phyloP scores from a whole-genome alignment of 768 basidiomycete genomes.

The Suillus fuscotomentosus region DNA sequence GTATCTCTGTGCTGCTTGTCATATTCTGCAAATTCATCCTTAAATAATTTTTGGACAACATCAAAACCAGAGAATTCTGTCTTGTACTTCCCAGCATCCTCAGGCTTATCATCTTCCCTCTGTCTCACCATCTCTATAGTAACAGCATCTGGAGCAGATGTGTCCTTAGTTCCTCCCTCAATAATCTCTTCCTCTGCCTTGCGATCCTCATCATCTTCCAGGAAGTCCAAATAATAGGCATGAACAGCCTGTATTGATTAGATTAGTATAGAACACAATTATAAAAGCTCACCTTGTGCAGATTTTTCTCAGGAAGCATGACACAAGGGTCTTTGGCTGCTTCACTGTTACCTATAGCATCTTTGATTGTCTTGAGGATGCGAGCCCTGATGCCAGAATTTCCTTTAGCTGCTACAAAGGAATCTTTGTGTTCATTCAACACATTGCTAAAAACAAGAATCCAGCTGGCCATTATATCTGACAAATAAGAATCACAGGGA shows the following conservation, averaged over 20 bases:
- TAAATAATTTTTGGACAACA: background rate
- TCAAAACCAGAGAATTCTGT: background rate
- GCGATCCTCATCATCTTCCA: background rate
- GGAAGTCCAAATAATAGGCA: background rate
- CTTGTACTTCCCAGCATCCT: background rate
- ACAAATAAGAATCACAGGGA: background rate
- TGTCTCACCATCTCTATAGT: background rate
- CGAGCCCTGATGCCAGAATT: background rate
- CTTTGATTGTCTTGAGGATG: background rate
- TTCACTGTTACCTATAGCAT: background rate
- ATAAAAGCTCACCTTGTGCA: background rate
- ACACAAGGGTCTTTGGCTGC: background rate
- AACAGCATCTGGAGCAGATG: background rate
- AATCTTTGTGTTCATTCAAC: background rate
- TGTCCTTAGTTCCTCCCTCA: background rate
- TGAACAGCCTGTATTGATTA: background rate
- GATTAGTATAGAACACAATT: background rate
- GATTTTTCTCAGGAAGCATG: background rate
- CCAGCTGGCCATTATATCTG: background rate
- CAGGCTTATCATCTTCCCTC: background rate
- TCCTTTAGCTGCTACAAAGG: background rate
- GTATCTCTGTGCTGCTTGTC: background rate
- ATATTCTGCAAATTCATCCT: background rate
- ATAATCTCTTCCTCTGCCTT: background rate
- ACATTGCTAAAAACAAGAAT: background rate